Percentiles rank a stretch among this genome's conserved stretches.
Evolutionary conservation across 2,329 filamentous ascomycete species (phyloP).

Genomic region (Paraphoma chrysanthemicola): DNA sequence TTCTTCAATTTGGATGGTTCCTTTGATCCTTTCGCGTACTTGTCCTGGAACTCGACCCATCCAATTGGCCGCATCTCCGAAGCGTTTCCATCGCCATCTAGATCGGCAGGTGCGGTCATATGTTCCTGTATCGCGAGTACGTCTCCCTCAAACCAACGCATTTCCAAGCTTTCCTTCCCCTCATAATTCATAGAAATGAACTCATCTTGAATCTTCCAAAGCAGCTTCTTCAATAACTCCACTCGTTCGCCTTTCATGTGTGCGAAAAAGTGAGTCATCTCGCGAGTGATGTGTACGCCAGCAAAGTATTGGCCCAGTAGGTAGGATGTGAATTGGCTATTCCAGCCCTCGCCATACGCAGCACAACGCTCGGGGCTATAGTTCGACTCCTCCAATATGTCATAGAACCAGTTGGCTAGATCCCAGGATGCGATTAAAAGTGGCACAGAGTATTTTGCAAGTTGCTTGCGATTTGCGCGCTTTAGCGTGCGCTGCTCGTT

Average conservation of each 20-base stretch:
- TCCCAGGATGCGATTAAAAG: conserved; percentile 10
- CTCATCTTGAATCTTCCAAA: conserved; percentile 15
- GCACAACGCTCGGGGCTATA: conserved; percentile 1
- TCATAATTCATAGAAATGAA: conserved; percentile 10
- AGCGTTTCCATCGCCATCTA: neutral
- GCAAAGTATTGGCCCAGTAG: conserved; percentile 11
- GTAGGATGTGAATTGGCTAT: conserved; percentile 5
- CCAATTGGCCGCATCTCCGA: conserved; percentile 9
- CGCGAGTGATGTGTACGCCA: conserved; percentile 10
- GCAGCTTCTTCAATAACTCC: conserved; percentile 7
- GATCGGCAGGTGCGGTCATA: neutral
- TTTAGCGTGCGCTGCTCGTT: conserved; percentile 7
- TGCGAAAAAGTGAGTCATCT: conserved; percentile 12
- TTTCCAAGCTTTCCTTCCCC: conserved; percentile 7
- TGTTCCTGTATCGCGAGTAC: conserved; percentile 12
- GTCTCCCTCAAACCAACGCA: conserved; percentile 15
- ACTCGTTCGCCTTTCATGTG: conserved; percentile 5
- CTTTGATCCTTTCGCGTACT: neutral
- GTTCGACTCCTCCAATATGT: conserved; percentile 7
- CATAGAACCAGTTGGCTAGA: conserved; percentile 10
- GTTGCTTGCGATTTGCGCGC: conserved; percentile 6
- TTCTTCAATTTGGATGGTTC: neutral
- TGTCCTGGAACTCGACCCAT: conserved; percentile 7
- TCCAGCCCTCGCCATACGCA: conserved; percentile 8
- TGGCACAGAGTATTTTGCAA: conserved; percentile 8